A percentile compares a stretch with the other conserved stretches of the same genome.
Evolutionary conservation across 768 basidiomycete species (phyloP).

Genomic region (Daedaleopsis nitida): DNA sequence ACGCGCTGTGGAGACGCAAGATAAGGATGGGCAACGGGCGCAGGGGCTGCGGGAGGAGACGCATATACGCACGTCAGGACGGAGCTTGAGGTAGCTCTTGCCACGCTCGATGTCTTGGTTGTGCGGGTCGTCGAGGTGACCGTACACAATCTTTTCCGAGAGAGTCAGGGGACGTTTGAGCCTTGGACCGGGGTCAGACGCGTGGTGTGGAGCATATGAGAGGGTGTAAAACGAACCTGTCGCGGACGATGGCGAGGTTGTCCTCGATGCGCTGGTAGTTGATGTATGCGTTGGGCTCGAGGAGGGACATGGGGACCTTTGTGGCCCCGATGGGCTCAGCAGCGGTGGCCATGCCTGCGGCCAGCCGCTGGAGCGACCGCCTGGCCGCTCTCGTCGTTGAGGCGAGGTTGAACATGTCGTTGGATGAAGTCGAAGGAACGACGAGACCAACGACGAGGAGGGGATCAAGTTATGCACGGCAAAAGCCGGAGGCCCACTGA

Average conservation of each 20-base stretch:
- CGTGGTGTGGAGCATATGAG: neutral
- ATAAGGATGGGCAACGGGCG: constrained; percentile 5
- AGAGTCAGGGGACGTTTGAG: constrained; percentile 88
- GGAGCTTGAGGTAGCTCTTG: constrained; percentile 92
- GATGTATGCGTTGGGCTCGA: constrained; percentile 82
- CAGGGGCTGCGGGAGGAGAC: neutral
- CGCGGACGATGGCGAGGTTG: constrained; percentile 86
- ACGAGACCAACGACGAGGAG: constrained; percentile 22
- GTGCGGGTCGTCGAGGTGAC: constrained; percentile 94
- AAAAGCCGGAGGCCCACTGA: constrained; percentile 20
- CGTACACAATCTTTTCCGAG: constrained; percentile 97
- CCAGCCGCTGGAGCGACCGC: constrained; percentile 32
- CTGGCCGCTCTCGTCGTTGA: constrained; percentile 26
- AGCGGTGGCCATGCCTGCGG: constrained; percentile 76
- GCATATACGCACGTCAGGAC: constrained; percentile 83
- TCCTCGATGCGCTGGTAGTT: constrained; percentile 99
- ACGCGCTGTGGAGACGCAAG: constrained; percentile 63
- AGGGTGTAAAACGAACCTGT: constrained; percentile 54
- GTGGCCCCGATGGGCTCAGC: constrained; percentile 80
- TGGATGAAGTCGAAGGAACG: constrained; percentile 20
- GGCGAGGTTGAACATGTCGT: constrained; percentile 35
- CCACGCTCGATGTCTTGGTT: constrained; percentile 91
- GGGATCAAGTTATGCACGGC: constrained; percentile 20
- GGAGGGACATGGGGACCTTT: constrained; percentile 85
- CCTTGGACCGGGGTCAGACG: constrained; percentile 40